Evolutionary conservation across 2,329 filamentous ascomycete species (phyloP), one percentile per base, ranked within the genome.

Genomic region (Botrytis cinerea): DNA sequence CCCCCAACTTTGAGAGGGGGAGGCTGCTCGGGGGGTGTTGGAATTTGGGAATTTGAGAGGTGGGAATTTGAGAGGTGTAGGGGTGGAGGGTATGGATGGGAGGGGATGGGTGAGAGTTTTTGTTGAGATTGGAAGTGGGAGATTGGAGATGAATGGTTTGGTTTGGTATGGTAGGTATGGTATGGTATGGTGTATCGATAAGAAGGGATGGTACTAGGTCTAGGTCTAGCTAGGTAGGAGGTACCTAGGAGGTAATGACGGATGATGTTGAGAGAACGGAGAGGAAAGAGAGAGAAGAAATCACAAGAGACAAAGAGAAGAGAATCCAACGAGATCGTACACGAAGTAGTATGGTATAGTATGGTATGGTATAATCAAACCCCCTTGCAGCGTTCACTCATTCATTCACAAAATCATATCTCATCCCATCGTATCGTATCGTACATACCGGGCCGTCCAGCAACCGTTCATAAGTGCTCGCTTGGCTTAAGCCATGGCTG

Each of bases 401-500:
- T 38, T 38, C 43, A 45, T 45, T 45, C 43, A 45, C 43, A 16
- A 14, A 14, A 45, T 45, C 16, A 2, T 9, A 9, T 25, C 20
- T 7, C 35, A 6, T 35, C 35, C 35, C 35, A 35, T 35, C 35
- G 35, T 35, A 9, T 25, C 20, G 18, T 38, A n/a, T 40, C 35
- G 38, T 7, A 40, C 18, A 35, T 38, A 38, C 38, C 35, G 14
- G 22, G 1, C 48, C 25, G 22, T 20, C 59, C 4, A 9, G 38
- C 16, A 43, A 38, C n/a, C 59, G 59, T 38, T 61, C 32, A 57
- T 10, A 18, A n/a, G 35, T 40, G 35, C 59, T 61, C 59, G 59
- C 59, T 61, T 61, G 59, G 59, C 60, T 62, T 62, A 43, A 62
- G 35, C 60, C 59, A 61, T 14, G 35, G n/a, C 51, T 51, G 48